These are phyloP conservation scores for Beauveria australis DNA, from an alignment of 2,329 filamentous ascomycete genomes.

Conservation along the genomic window DNA sequence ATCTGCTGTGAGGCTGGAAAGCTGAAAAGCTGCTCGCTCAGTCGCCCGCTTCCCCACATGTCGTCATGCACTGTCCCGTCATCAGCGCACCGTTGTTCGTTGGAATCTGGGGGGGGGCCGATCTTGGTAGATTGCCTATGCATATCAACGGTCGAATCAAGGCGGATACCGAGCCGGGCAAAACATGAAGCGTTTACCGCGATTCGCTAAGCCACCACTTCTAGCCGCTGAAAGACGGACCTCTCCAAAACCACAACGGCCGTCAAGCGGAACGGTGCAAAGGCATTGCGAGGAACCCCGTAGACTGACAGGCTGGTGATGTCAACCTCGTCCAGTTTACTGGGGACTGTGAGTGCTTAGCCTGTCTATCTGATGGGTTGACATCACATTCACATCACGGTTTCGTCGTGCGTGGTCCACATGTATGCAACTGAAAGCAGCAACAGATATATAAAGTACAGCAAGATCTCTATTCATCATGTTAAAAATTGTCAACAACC, in stretches of 20 bases:
- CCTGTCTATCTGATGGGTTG: not conserved
- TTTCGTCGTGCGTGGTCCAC: not conserved
- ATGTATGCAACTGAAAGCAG: not conserved
- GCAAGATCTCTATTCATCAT: not conserved
- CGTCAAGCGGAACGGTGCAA: not conserved
- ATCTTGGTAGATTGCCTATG: no score
- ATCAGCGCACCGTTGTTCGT: no score
- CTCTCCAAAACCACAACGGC: not conserved
- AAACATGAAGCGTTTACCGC: not conserved
- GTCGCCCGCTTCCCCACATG: no score
- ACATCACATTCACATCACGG: slow-evolving; percentile 2
- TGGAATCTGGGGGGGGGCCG: no score
- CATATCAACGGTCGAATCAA: no score
- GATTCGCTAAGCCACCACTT: not conserved
- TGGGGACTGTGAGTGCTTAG: not conserved
- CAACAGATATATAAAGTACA: not conserved
- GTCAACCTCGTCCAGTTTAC: not conserved
- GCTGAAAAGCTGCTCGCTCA: no score
- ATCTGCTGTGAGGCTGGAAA: not conserved
- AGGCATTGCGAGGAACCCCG: not conserved
- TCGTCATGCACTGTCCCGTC: no score
- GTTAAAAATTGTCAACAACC: fast-evolving
- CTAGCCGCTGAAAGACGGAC: not conserved
- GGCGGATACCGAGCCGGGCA: no score
- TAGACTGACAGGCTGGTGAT: not conserved